Percentiles rank a stretch among this genome's conserved stretches.
Evolutionary conservation across 2,329 filamentous ascomycete genomes (phyloP).

Genomic region (Davidsoniella virescens): DNA sequence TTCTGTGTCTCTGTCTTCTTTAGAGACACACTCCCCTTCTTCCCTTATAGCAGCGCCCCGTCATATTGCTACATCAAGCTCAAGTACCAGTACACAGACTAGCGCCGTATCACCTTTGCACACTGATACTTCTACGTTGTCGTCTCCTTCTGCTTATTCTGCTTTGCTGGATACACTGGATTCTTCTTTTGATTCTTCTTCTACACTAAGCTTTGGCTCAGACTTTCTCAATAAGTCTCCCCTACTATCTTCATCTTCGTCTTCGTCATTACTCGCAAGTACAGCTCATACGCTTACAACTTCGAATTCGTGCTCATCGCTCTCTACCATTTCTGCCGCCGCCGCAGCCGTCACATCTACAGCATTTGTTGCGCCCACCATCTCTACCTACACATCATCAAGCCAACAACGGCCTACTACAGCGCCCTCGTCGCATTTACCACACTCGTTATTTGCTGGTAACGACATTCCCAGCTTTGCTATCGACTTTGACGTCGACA

Average conservation of each 20-base stretch:
- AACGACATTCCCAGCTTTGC: constrained; percentile 4
- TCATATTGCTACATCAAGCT: constrained; percentile 5
- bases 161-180: constrained; percentile 4
- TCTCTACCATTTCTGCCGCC: neutral
- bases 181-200: constrained; percentile 11
- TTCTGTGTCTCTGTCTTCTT: constrained; percentile 16
- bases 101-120: constrained; percentile 4
- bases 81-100: constrained; percentile 7
- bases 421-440: constrained; percentile 12
- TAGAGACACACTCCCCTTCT: constrained; percentile 16
- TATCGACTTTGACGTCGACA: constrained; percentile 27
- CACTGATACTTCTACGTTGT: constrained; percentile 1
- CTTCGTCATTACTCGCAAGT: neutral
- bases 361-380: constrained; percentile 5
- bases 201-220: constrained; percentile 4
- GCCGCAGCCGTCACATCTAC: constrained; percentile 5
- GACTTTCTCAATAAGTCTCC: constrained; percentile 6
- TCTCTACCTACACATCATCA: neutral
- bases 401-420: constrained; percentile 5
- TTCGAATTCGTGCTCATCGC: neutral
- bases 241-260: constrained; percentile 5
- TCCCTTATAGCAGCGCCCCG: constrained; percentile 11
- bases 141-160: constrained; percentile 5
- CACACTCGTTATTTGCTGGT: constrained; percentile 13
- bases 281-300: neutral